Evolutionary conservation across 768 basidiomycete species (phyloP).

Genomic region (Coprinopsis cinerea): DNA sequence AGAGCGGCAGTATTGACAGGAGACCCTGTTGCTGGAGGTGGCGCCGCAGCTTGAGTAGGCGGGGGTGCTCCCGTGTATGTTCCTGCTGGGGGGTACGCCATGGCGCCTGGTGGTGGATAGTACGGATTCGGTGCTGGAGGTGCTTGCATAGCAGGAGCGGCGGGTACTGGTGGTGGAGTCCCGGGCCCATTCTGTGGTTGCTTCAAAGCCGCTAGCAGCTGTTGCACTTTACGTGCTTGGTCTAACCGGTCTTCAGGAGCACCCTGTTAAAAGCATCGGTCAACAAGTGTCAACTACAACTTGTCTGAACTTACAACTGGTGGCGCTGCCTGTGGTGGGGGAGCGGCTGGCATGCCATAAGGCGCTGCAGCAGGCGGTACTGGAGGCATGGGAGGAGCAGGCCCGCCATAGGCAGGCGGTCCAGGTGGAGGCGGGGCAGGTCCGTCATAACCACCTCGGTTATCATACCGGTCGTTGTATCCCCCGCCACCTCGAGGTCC

Average conservation of each 20-base stretch:
- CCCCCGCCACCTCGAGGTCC: constrained; percentile 24
- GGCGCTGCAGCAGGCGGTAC: too few species aligned
- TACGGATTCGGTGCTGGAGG: constrained; percentile 32
- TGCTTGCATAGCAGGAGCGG: constrained; percentile 32
- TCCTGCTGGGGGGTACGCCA: constrained; percentile 25
- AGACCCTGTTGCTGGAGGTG: constrained; percentile 28
- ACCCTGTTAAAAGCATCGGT: constrained; percentile 25
- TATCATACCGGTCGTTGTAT: constrained; percentile 40
- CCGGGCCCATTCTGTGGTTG: constrained; percentile 46
- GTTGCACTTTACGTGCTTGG: constrained; percentile 83
- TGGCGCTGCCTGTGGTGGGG: constrained; percentile 24
- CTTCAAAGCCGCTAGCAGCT: constrained; percentile 77
- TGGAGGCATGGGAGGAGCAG: too few species aligned
- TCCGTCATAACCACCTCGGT: constrained; percentile 30
- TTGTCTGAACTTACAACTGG: constrained; percentile 13
- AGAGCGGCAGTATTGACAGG: constrained; percentile 30
- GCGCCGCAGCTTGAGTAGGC: constrained; percentile 15
- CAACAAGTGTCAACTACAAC: not conserved
- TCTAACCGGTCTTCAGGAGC: constrained; percentile 72
- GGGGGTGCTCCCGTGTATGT: constrained; percentile 20
- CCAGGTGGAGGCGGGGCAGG: constrained; percentile 18
- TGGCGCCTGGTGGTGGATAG: constrained; percentile 32
- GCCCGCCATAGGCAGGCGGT: constrained; percentile 7
- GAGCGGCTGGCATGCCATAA: too few species aligned
- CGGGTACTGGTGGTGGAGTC: constrained; percentile 29